Evolutionary conservation across 257 asterid genomes (phyloP), one percentile per base, ranked within the genome.

Genomic region (Nicotiana attenuata): DNA sequence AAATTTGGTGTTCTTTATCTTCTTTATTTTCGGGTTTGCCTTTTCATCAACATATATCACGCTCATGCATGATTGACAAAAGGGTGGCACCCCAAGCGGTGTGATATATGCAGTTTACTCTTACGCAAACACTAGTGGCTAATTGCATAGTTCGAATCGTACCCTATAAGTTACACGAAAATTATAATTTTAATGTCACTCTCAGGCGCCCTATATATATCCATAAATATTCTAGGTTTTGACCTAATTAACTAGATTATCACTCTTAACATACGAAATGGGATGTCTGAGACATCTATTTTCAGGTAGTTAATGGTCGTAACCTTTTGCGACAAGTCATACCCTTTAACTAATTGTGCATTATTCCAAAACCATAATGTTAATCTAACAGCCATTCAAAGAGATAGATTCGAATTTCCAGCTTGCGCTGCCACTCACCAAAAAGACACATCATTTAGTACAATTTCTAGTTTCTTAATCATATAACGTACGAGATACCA

Each of bases 161-260:
- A 41, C 11, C 0, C 0, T 41, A 7, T 41, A 41, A 41, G 3
- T 41, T 41, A 7, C 2, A 41, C 11, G 3, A 8, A 41, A 41
- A 38, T 38, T 1, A 1, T 41, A 41, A 41, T 41, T 41, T 41
- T 41, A 41, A 41, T 0, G 47, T 41, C 1, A 8, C 47, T 41
- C 47, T 41, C 3, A 53, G 0, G 1, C 20, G 15, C 59, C 0
- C 0, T 1, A 0, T 53, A 15, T 4, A 0, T 53, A 15, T 20
- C 20, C 59, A 53, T 5, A 53, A 53, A 5, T 14, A 5, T 4
- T 15, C 7, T 53, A 53, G 8, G n/a, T 5, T 15, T 53, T 14
- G n/a, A 53, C 20, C 59, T 41, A 41, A 8, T 41, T 53, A 53
- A 53, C 2, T 15, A 53, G 19, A 14, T 53, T 53, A 53, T 53